phyloP scores from a whole-genome alignment of 768 basidiomycete species.

The Sporobolomyces roseus region DNA sequence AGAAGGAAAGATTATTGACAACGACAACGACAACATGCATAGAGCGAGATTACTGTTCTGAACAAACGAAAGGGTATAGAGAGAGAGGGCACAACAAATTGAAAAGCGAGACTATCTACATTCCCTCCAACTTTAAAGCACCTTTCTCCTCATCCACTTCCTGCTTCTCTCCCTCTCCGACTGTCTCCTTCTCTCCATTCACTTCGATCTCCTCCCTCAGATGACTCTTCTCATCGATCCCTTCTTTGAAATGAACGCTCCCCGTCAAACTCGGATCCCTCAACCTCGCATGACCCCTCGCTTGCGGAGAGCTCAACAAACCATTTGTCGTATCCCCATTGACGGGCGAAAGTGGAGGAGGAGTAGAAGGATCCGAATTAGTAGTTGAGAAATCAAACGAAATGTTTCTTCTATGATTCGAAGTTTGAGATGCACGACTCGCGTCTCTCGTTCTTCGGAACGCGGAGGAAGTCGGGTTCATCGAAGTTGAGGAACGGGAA shows the following conservation, averaged over 20 bases:
- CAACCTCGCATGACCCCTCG: not conserved
- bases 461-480: too few relatives aligned
- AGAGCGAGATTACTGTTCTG: too few relatives aligned
- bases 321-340: conserved; percentile 2
- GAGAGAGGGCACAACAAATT: not conserved
- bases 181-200: too few relatives aligned
- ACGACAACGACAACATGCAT: too few relatives aligned
- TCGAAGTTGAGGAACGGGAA: too few relatives aligned
- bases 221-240: not conserved
- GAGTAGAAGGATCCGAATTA: too few relatives aligned
- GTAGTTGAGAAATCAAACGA: conserved; percentile 13
- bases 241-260: not conserved
- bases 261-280: not conserved
- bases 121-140: too few relatives aligned
- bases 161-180: too few relatives aligned
- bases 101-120: not conserved
- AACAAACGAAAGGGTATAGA: not conserved
- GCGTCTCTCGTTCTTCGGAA: not conserved
- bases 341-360: too few relatives aligned
- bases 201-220: not conserved
- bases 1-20: not conserved
- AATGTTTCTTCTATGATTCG: conserved; percentile 19
- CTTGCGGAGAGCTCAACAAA: not conserved
- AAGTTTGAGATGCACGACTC: not conserved
- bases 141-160: too few relatives aligned